These are phyloP conservation scores for Dryas drummondii DNA, from an alignment of 306 rosid genomes.

Conservation along the genomic window DNA sequence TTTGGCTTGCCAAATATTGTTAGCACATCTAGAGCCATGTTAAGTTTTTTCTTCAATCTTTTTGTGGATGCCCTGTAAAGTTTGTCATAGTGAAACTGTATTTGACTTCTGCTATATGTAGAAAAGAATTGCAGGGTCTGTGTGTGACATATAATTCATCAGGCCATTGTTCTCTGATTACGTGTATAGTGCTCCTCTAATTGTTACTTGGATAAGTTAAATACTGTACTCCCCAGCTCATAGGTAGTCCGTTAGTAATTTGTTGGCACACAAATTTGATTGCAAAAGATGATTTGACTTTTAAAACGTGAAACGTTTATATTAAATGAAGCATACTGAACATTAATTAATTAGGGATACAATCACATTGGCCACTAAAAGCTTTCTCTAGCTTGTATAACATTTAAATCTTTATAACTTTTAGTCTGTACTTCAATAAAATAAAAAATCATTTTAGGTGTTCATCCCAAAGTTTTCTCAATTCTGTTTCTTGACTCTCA, in stretches of 20 bases:
- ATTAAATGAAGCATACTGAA: neutral
- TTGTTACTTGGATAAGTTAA: constrained; percentile 2
- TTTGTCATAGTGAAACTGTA: neutral
- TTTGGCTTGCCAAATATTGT: constrained; percentile 9
- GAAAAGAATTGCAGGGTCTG: constrained; percentile 7
- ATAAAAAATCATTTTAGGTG: neutral
- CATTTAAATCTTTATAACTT: too few relatives aligned
- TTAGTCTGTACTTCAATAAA: neutral
- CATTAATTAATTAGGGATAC: neutral
- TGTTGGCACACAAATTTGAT: neutral
- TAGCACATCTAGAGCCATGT: neutral
- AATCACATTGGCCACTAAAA: neutral
- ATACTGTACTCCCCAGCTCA: neutral
- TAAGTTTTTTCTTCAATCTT: neutral
- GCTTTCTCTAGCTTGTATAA: too few relatives aligned
- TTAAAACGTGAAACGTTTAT: neutral
- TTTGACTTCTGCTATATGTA: neutral
- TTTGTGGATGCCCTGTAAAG: neutral
- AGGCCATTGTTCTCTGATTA: neutral
- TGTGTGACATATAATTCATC: neutral
- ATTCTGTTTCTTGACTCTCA: constrained; percentile 22
- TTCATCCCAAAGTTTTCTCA: neutral
- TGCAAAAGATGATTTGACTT: neutral
- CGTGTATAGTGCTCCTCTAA: neutral
- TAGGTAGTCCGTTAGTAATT: neutral